phyloP scores from a whole-genome alignment of 352 stramenopile genomes.

The Thraustochytrium aureum region DNA sequence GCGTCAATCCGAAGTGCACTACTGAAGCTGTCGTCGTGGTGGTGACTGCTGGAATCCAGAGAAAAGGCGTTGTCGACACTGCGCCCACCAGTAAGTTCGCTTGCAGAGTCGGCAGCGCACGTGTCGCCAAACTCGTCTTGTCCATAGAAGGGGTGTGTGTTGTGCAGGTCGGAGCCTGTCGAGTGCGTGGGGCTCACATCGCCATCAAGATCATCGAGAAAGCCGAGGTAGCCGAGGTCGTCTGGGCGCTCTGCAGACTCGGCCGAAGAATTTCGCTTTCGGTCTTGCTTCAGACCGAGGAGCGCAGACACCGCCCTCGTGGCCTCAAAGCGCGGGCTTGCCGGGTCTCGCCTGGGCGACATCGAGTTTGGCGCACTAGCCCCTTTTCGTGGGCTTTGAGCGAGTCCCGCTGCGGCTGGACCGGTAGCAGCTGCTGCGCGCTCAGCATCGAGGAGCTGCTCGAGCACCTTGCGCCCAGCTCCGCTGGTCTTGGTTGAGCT shows the following conservation, averaged over 20 bases:
- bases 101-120: not conserved
- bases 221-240: too few species aligned
- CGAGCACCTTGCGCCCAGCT: constrained; percentile 12
- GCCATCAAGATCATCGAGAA: too few species aligned
- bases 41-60: not conserved
- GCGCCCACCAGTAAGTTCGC: not conserved
- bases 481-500: not conserved
- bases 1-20: not conserved
- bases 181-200: too few species aligned
- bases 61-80: not conserved
- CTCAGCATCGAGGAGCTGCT: constrained; percentile 42
- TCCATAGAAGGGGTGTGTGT: too few species aligned
- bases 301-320: not conserved
- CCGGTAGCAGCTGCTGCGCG: not conserved
- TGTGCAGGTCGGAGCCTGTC: too few species aligned
- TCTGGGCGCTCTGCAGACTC: too few species aligned
- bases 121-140: not conserved
- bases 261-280: not conserved
- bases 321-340: too few species aligned
- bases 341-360: too few species aligned
- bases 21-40: not conserved
- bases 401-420: too few species aligned
- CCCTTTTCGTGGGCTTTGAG: not conserved
- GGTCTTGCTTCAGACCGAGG: not conserved
- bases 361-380: not conserved